phyloP scores from a whole-genome alignment of 2,329 filamentous ascomycete genomes.

The Furcasterigmium sp. region DNA sequence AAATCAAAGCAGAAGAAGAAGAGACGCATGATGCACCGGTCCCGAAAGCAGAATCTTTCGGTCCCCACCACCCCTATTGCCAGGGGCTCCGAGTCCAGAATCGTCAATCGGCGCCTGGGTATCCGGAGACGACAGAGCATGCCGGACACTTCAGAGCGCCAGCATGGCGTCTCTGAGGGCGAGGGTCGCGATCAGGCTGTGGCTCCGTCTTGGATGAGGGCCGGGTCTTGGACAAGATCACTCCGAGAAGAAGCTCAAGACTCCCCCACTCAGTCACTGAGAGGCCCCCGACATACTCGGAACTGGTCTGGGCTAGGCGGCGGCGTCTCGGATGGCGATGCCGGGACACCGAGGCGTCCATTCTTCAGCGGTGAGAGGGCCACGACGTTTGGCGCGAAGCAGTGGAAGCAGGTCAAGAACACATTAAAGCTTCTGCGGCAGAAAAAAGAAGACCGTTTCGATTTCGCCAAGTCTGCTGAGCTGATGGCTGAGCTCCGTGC shows the following conservation, averaged over 20 bases:
- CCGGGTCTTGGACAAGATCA: slow-evolving; percentile 51
- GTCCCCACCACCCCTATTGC: slow-evolving; percentile 57
- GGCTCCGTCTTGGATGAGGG: slow-evolving; percentile 52
- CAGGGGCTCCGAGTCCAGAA: slow-evolving; percentile 31
- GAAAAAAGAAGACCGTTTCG: slow-evolving; percentile 81
- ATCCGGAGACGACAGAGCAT: slow-evolving; percentile 62
- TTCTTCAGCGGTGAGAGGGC: slow-evolving; percentile 62
- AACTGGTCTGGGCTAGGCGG: slow-evolving; percentile 49
- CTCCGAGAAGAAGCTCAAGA: slow-evolving; percentile 47
- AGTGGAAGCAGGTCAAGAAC: slow-evolving; percentile 91
- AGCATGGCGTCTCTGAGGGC: slow-evolving; percentile 68
- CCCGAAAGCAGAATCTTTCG: slow-evolving; percentile 51
- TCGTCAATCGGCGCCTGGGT: slow-evolving; percentile 42
- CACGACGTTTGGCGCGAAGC: slow-evolving; percentile 70
- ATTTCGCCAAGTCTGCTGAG: slow-evolving; percentile 93
- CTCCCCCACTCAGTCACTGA: slow-evolving; percentile 44
- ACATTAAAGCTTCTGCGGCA: slow-evolving; percentile 75
- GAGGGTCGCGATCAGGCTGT: slow-evolving; percentile 62
- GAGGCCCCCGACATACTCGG: slow-evolving; percentile 58
- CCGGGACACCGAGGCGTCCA: slow-evolving; percentile 48
- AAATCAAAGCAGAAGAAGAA: slow-evolving; percentile 61
- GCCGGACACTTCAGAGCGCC: slow-evolving; percentile 52
- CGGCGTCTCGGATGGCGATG: slow-evolving; percentile 59
- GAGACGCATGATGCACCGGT: slow-evolving; percentile 47
- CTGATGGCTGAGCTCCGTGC: slow-evolving; percentile 92